phyloP scores from a whole-genome alignment of 805 yeast genomes.

The Jamesozyma lodderae region DNA sequence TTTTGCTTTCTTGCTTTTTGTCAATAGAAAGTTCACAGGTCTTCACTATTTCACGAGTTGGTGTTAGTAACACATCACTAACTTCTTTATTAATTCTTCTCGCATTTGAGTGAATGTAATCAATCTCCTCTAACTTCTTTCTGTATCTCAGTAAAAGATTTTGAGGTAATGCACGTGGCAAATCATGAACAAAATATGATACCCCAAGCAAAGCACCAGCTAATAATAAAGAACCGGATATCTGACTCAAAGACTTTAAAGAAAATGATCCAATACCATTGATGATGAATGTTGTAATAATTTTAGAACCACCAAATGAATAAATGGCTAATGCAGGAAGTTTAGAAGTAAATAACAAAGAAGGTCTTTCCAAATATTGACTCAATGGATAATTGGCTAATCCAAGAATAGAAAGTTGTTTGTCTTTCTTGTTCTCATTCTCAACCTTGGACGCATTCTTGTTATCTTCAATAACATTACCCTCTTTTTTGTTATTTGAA shows the following conservation, averaged over 20 bases:
- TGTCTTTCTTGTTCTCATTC: not conserved
- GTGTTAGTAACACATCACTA: slow-evolving; percentile 68
- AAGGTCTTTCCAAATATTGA: slow-evolving; percentile 27
- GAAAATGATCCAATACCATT: slow-evolving; percentile 34
- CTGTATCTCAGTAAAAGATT: slow-evolving; percentile 69
- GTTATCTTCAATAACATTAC: not conserved
- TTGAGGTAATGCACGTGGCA: slow-evolving; percentile 83
- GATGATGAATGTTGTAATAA: slow-evolving; percentile 30
- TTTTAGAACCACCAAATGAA: slow-evolving; percentile 34
- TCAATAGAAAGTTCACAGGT: slow-evolving; percentile 25
- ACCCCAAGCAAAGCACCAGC: slow-evolving; percentile 45
- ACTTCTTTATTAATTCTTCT: slow-evolving; percentile 74
- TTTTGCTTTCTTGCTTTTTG: slow-evolving; percentile 18
- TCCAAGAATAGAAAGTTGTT: slow-evolving; percentile 11
- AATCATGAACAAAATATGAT: slow-evolving; percentile 62
- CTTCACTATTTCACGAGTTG: slow-evolving; percentile 62
- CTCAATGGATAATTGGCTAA: slow-evolving; percentile 16
- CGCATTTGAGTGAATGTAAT: slow-evolving; percentile 73
- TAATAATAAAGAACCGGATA: slow-evolving; percentile 46
- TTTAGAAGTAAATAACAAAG: slow-evolving; percentile 28
- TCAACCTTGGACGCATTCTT: not conserved
- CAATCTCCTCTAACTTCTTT: slow-evolving; percentile 51
- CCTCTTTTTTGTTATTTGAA: not conserved
- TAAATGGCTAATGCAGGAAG: slow-evolving; percentile 29
- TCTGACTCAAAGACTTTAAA: slow-evolving; percentile 32